A percentile compares a stretch with the other conserved stretches of the same genome.
These are phyloP conservation scores for Brassica juncea DNA, from an alignment of 345 rosid genomes.

Conservation along the genomic window DNA sequence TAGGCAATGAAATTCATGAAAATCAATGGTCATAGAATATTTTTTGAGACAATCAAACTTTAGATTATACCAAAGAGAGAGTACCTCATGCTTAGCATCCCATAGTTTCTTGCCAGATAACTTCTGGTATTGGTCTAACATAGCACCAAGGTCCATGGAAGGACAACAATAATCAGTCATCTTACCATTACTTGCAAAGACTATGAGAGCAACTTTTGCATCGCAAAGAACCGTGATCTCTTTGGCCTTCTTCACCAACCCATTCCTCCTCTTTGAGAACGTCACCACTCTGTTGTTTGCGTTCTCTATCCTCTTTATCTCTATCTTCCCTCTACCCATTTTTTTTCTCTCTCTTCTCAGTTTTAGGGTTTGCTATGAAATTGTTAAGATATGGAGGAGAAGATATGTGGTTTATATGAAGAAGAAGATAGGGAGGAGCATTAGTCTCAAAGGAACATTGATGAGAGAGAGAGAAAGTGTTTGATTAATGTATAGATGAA, in stretches of 20 bases:
- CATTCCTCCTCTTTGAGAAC: slow-evolving; percentile 72
- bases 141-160: slow-evolving; percentile 59
- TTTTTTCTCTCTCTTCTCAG: slow-evolving; percentile 5
- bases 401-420: slow-evolving; percentile 38
- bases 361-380: slow-evolving; percentile 30
- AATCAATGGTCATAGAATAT: slow-evolving; percentile 19
- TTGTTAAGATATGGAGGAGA: slow-evolving; percentile 26
- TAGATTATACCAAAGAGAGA: background rate
- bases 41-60: background rate
- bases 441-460: slow-evolving; percentile 29
- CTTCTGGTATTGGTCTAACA: slow-evolving; percentile 78
- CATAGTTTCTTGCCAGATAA: slow-evolving; percentile 77
- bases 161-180: slow-evolving; percentile 71
- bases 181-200: slow-evolving; percentile 65
- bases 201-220: slow-evolving; percentile 75
- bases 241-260: slow-evolving; percentile 72
- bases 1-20: slow-evolving; percentile 38
- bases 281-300: slow-evolving; percentile 73
- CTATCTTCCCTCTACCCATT: slow-evolving; percentile 85
- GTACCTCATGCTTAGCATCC: slow-evolving; percentile 98
- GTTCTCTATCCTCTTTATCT: slow-evolving; percentile 85
- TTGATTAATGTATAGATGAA: slow-evolving; percentile 34
- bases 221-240: slow-evolving; percentile 80
- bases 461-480: slow-evolving; percentile 14
- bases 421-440: slow-evolving; percentile 15